Evolutionary conservation across 2,329 filamentous ascomycete genomes (phyloP).

Genomic region (Exophiala oligosperma): DNA sequence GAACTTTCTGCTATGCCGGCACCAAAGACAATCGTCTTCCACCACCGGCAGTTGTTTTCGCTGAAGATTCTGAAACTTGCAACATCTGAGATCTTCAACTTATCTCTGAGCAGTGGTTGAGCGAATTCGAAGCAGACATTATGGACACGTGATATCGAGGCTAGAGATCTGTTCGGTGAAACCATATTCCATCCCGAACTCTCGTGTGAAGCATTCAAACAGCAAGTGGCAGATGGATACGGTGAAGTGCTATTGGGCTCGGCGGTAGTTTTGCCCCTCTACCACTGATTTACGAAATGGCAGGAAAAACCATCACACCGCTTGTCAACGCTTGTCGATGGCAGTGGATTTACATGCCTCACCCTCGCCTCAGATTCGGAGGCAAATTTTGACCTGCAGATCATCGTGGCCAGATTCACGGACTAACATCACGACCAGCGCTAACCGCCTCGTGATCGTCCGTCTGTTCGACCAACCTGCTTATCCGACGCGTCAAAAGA

Average conservation of each 20-base stretch:
- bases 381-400: constrained; percentile 6
- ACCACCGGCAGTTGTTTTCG: too few relatives aligned
- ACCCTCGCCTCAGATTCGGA: background rate
- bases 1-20: too few relatives aligned
- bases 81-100: too few relatives aligned
- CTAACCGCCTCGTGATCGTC: constrained; percentile 17
- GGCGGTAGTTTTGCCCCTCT: background rate
- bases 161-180: too few relatives aligned
- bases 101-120: too few relatives aligned
- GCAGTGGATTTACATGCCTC: background rate
- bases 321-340: background rate
- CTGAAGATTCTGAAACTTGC: too few relatives aligned
- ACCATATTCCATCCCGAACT: too few relatives aligned
- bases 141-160: too few relatives aligned
- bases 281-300: background rate
- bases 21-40: too few relatives aligned
- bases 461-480: background rate
- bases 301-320: background rate
- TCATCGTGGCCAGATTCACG: constrained; percentile 8
- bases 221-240: background rate
- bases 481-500: background rate
- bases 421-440: background rate
- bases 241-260: background rate
- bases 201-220: too few relatives aligned
- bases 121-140: too few relatives aligned